Evolutionary conservation across 2,329 filamentous ascomycete genomes (phyloP).

Genomic region (Arthroderma sp.): DNA sequence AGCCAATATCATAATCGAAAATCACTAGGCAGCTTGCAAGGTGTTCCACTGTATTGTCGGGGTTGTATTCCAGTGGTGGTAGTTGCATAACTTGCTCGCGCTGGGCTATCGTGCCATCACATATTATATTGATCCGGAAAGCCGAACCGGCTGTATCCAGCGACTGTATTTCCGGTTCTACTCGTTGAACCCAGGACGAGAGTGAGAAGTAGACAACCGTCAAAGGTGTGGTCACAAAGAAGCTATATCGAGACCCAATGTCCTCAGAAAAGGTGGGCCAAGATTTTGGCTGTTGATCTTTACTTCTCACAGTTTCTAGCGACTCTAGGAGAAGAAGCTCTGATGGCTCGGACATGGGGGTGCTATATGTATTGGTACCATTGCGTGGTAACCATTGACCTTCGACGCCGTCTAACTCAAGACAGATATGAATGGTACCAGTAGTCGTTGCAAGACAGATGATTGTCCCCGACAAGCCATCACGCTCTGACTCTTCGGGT

Average conservation of each 20-base stretch:
- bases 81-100: conserved; percentile 35
- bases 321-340: conserved; percentile 34
- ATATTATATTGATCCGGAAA: conserved; percentile 44
- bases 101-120: conserved; percentile 37
- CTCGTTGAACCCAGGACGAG: conserved; percentile 41
- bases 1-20: conserved; percentile 44
- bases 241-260: conserved; percentile 41
- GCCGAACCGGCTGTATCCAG: conserved; percentile 38
- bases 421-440: conserved; percentile 44
- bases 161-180: conserved; percentile 44
- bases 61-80: conserved; percentile 10
- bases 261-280: conserved; percentile 47
- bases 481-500: conserved; percentile 27
- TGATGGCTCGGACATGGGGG: conserved; percentile 28
- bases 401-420: conserved; percentile 49
- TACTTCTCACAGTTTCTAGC: conserved; percentile 26
- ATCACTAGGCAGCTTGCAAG: conserved; percentile 39
- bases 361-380: conserved; percentile 27
- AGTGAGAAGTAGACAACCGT: conserved; percentile 45
- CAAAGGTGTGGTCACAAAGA: conserved; percentile 44
- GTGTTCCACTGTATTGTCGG: conserved; percentile 19
- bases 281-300: conserved; percentile 14
- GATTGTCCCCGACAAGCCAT: conserved; percentile 42
- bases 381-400: conserved; percentile 48
- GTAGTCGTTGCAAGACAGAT: conserved; percentile 45